phyloP scores from a whole-genome alignment of 208 protist species.

The Leishmania arabica region DNA sequence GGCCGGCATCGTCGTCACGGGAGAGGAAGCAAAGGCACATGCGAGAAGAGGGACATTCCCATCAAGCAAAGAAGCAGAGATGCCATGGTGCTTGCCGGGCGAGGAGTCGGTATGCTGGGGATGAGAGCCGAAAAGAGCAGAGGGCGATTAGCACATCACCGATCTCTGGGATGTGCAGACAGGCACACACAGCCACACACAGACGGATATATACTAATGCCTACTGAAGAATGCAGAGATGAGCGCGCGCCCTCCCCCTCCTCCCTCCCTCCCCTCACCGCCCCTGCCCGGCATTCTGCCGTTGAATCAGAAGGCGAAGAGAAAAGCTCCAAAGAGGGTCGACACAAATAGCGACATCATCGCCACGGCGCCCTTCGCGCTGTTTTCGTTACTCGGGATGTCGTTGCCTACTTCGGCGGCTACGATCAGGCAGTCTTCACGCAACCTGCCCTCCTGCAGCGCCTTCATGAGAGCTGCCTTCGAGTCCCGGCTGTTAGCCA shows the following conservation, averaged over 20 bases:
- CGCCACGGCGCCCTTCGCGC: conserved; percentile 9
- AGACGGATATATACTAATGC: background rate
- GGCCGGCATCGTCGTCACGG: background rate
- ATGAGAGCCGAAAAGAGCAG: background rate
- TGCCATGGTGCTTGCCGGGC: too few relatives aligned
- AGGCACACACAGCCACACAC: background rate
- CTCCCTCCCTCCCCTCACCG: background rate
- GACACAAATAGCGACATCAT: conserved; percentile 14
- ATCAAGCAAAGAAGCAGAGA: too few relatives aligned
- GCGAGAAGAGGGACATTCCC: background rate
- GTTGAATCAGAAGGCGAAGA: background rate
- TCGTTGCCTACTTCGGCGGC: conserved; percentile 27
- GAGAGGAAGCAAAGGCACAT: background rate
- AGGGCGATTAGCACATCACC: background rate
- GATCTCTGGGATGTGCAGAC: background rate
- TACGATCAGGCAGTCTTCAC: conserved; percentile 22
- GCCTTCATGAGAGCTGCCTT: conserved; percentile 15
- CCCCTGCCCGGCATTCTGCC: background rate
- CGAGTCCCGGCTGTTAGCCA: conserved; percentile 10
- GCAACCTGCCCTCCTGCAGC: conserved; percentile 25
- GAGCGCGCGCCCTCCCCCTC: background rate
- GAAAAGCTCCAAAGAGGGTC: conserved; percentile 10
- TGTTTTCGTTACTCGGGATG: conserved; percentile 18
- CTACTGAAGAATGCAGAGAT: background rate
- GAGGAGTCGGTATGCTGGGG: background rate